These are phyloP conservation scores for Pelargonium citronellum DNA, from an alignment of 441 rosid species.

Conservation along the genomic window DNA sequence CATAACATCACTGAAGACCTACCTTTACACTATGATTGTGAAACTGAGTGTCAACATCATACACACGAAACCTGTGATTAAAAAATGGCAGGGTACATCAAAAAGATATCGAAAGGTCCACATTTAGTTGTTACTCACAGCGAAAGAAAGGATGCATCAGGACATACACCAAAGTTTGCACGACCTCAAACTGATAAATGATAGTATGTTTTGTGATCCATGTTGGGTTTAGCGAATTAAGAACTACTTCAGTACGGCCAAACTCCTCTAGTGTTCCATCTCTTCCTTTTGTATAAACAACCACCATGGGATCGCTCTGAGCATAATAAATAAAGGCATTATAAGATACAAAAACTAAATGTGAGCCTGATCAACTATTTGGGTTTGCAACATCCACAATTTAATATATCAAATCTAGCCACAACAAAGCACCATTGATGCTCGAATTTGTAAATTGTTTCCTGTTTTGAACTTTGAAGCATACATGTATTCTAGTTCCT, in stretches of 20 bases:
- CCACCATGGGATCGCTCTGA: constrained; percentile 93
- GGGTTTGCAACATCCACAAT: background rate
- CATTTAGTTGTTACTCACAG: background rate
- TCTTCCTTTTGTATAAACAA: constrained; percentile 53
- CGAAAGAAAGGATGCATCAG: background rate
- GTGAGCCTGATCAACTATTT: background rate
- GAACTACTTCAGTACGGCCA: constrained; percentile 74
- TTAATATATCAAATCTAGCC: background rate
- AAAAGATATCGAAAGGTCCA: constrained; percentile 18
- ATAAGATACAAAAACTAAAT: background rate
- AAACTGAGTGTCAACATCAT: constrained; percentile 77
- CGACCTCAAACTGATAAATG: constrained; percentile 62
- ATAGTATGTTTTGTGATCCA: constrained; percentile 58
- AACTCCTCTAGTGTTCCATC: constrained; percentile 62
- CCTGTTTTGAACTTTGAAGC: background rate
- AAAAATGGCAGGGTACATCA: constrained; percentile 19
- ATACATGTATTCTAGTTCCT: background rate
- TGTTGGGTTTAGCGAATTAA: constrained; percentile 69
- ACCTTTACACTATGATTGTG: constrained; percentile 72
- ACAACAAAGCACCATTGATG: background rate
- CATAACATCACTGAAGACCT: constrained; percentile 16
- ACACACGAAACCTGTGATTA: constrained; percentile 54
- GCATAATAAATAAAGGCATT: constrained; percentile 9
- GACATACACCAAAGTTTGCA: constrained; percentile 78
- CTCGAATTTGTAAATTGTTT: background rate